phyloP scores from a whole-genome alignment of 2,329 filamentous ascomycete genomes.

The Monilinia polystroma region DNA sequence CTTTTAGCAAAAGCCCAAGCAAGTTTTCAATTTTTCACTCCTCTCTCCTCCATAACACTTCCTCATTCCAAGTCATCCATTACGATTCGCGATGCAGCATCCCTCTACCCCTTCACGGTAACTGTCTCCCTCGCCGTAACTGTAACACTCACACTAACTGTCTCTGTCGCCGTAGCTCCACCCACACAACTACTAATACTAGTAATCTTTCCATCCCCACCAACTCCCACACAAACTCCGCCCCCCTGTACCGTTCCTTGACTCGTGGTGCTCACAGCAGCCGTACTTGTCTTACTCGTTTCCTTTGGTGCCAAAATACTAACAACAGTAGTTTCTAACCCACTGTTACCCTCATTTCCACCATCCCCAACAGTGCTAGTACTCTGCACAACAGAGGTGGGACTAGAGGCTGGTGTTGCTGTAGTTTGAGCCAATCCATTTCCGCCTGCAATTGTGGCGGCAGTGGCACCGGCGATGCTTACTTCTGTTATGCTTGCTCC shows the following conservation, averaged over 20 bases:
- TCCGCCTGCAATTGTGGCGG: neutral
- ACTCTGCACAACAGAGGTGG: neutral
- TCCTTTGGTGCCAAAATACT: neutral
- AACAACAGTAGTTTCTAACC: neutral
- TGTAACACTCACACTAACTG: neutral
- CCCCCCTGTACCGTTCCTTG: too few relatives aligned
- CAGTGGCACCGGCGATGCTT: neutral
- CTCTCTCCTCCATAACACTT: too few relatives aligned
- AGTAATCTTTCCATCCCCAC: neutral
- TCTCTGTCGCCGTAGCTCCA: neutral
- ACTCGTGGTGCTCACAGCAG: neutral
- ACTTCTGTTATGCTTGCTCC: neutral
- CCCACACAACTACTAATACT: slow-evolving; percentile 10
- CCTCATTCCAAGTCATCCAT: neutral
- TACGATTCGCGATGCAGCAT: neutral
- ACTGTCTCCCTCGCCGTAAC: slow-evolving; percentile 5
- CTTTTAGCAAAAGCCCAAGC: neutral
- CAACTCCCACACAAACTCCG: neutral
- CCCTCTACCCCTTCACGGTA: neutral
- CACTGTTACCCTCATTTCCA: neutral
- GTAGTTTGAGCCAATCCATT: neutral
- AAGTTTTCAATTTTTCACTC: neutral
- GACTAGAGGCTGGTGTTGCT: neutral
- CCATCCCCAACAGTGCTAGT: neutral
- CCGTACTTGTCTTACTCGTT: neutral